These are phyloP conservation scores for Syzygium aqueum DNA, from an alignment of 345 rosid species.

Conservation along the genomic window DNA sequence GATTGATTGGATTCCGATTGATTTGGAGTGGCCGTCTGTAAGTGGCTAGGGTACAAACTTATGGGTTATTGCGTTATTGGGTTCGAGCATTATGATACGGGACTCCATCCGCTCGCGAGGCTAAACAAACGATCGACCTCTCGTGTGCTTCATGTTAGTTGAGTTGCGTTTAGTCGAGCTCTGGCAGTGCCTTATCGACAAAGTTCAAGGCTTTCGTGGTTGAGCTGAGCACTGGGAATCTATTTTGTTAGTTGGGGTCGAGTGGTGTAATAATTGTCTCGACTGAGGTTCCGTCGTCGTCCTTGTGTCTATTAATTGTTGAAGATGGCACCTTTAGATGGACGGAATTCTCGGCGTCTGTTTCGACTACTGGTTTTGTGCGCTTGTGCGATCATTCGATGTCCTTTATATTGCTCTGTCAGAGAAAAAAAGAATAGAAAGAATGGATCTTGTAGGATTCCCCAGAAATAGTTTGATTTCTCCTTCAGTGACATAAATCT, in stretches of 20 bases:
- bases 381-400: background rate
- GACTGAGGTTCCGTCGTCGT: background rate
- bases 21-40: background rate
- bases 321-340: background rate
- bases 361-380: background rate
- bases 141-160: background rate
- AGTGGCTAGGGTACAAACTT: background rate
- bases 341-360: background rate
- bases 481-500: background rate
- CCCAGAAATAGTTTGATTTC: background rate
- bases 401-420: background rate
- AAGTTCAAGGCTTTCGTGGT: conserved; percentile 1
- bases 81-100: background rate
- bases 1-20: background rate
- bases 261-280: background rate
- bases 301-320: background rate
- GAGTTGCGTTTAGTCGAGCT: background rate
- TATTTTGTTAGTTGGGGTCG: background rate
- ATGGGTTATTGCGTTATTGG: background rate
- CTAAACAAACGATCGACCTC: background rate
- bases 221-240: background rate
- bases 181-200: background rate
- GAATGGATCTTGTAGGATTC: background rate
- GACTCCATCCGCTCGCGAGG: background rate
- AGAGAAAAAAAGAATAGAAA: background rate